Percentiles rank a stretch among this genome's conserved stretches.
Conservation (phyloP, 2,329 filamentous ascomycete species). For the Botrytis galanthina region DNA sequence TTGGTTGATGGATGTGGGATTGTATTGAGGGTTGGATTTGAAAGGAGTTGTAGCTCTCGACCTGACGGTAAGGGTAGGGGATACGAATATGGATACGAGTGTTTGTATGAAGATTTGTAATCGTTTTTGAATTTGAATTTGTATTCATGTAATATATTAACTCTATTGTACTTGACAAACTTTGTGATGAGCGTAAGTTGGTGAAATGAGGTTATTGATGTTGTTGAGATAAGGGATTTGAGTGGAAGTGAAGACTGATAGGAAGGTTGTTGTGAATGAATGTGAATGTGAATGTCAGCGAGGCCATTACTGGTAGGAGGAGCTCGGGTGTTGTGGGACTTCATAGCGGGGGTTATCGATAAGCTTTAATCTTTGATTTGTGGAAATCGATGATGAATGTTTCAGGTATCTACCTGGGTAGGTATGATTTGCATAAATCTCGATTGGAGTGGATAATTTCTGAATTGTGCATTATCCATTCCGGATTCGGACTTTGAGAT, state of each 20-base stretch:
- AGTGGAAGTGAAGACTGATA: not conserved
- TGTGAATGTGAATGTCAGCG: not conserved
- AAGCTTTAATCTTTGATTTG: not conserved
- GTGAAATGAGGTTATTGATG: not conserved
- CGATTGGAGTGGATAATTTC: not conserved
- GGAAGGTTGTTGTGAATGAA: not conserved
- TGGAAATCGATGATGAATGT: not conserved
- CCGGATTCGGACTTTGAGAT: not conserved
- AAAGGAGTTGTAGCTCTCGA: not conserved
- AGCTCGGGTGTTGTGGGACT: constrained; percentile 5
- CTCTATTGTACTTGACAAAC: not conserved
- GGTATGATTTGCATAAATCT: constrained; percentile 4
- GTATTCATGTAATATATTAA: not conserved
- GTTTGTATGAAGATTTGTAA: not conserved
- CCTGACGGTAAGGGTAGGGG: not conserved
- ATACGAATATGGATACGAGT: not conserved
- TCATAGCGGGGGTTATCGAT: constrained; percentile 13
- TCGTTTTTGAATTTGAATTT: not conserved
- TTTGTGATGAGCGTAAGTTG: not conserved
- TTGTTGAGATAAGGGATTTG: not conserved
- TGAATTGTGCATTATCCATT: not conserved
- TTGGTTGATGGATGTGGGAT: not conserved
- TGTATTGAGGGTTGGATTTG: not conserved
- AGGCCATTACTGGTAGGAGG: not conserved
- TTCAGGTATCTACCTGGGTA: not conserved